A percentile compares a stretch with the other conserved stretches of the same genome.
Conservation (phyloP, 129 eudicot species). For the Smallanthus sonchifolius region DNA sequence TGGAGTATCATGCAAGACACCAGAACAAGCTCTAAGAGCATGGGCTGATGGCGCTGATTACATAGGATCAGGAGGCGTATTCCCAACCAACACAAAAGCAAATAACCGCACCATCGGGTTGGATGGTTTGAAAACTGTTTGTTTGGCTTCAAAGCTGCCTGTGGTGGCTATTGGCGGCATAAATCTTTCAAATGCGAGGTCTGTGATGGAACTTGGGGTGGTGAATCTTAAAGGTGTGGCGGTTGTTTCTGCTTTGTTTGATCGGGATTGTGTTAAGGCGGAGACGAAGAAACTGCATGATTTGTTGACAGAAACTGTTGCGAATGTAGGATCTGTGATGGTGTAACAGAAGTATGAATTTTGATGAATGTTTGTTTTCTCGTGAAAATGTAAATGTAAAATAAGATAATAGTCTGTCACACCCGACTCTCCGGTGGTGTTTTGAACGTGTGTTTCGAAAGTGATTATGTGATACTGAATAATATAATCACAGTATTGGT, state of each 20-base stretch:
- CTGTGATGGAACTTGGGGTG: constrained; percentile 62
- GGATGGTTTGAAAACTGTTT: constrained; percentile 65
- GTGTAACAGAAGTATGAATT: not conserved
- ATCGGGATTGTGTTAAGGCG: constrained; percentile 52
- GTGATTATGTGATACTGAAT: not conserved
- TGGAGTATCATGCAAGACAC: constrained; percentile 90
- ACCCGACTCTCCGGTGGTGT: not conserved
- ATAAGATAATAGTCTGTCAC: not conserved
- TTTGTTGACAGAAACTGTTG: constrained; percentile 38
- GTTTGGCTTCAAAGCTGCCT: constrained; percentile 77
- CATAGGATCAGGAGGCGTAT: constrained; percentile 91
- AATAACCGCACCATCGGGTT: constrained; percentile 73
- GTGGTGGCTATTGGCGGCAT: constrained; percentile 98
- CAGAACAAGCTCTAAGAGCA: constrained; percentile 72
- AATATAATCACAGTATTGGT: not conserved
- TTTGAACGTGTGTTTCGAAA: not conserved
- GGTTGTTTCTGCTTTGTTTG: constrained; percentile 90
- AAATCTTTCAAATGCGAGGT: constrained; percentile 47
- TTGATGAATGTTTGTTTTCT: not conserved
- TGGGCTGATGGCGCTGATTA: constrained; percentile 82
- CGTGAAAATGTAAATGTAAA: not conserved
- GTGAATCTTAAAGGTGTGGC: constrained; percentile 73
- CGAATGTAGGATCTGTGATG: not conserved
- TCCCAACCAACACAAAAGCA: constrained; percentile 82
- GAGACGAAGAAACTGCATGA: constrained; percentile 49